Base-by-base conservation (phyloP, 345 rosid species). In the Heritiera fomes region DNA sequence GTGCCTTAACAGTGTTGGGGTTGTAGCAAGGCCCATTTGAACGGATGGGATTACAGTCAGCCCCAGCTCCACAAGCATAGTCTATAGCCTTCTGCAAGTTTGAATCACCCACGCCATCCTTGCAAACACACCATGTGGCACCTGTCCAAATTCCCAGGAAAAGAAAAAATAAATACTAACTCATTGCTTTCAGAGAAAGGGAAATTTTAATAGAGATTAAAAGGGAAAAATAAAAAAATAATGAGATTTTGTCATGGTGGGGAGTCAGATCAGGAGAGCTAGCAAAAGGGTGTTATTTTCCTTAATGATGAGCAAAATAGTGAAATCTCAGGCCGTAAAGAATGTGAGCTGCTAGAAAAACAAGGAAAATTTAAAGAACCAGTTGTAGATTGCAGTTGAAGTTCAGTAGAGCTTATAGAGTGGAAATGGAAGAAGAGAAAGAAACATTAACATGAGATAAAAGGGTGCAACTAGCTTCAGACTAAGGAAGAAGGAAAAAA, bases 31-130 rank as follows among this genome's bases (percentile, higher is more conserved):
- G 75, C 8, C 90, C 93, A 32, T 78, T 90, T 65, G 84, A 72
- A 75, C 89, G 90, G 81, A 80, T 72, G 34, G 97, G 97, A 75
- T 46, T 75, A 81, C 99, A 96, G 81, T 96, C 99, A 41, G 99
- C 98, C 15, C 99, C 99, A 74, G 92, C 90, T 32, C 99, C 97
- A 83, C 99, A 96, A 0, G 99, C 98, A 79, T 90, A 96, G 86
- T 96, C 99, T 82, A 96, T 58, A 8, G 97, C 83, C 76, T 84
- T 86, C 81, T 96, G 99, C 64, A 94, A 81, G n/a, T n/a, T 87
- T 55, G 89, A 0, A 43, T 91, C 93, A 74, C 85, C 28, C 43
- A 41, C 6, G 20, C 86, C 90, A 1, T 86, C 89, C 78, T 91
- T 96, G 91, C 98, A 96, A 49, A 91, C 91, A 80, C 99, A 96